Percentiles rank a stretch among this genome's conserved stretches.
phyloP scores from a whole-genome alignment of 345 rosid genomes.

The Noccaea caerulescens region DNA sequence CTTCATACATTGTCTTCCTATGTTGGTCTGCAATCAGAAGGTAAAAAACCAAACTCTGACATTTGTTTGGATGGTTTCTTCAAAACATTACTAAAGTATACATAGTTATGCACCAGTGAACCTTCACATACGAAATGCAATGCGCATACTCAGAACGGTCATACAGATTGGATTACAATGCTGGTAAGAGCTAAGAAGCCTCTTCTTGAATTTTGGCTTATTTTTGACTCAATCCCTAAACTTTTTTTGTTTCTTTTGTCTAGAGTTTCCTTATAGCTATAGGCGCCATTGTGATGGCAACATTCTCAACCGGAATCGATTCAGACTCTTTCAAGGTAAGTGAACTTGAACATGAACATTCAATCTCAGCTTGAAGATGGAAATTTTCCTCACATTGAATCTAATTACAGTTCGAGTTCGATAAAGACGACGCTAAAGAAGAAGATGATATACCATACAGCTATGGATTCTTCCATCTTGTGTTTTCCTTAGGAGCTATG shows the following conservation, averaged over 20 bases:
- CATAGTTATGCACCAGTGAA: slow-evolving; percentile 57
- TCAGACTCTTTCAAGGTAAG: slow-evolving; percentile 81
- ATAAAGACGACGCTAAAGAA: slow-evolving; percentile 54
- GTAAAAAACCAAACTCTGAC: slow-evolving; percentile 44
- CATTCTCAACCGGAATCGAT: slow-evolving; percentile 91
- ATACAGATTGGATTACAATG: slow-evolving; percentile 70
- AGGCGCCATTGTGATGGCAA: slow-evolving; percentile 82
- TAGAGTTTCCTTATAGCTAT: slow-evolving; percentile 87
- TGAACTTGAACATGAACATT: background rate
- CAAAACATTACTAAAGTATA: slow-evolving; percentile 14
- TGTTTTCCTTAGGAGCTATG: slow-evolving; percentile 89
- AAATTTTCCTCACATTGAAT: background rate
- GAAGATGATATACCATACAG: slow-evolving; percentile 78
- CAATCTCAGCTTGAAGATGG: background rate
- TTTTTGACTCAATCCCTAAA: background rate
- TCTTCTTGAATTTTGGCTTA: slow-evolving; percentile 15
- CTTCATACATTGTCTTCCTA: slow-evolving; percentile 80
- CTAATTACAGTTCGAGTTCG: slow-evolving; percentile 52
- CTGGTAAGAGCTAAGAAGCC: slow-evolving; percentile 53
- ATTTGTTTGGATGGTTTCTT: slow-evolving; percentile 16
- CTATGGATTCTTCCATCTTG: slow-evolving; percentile 82
- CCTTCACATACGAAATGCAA: slow-evolving; percentile 65
- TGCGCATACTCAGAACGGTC: slow-evolving; percentile 47
- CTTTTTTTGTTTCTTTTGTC: background rate
- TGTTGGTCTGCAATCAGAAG: slow-evolving; percentile 98